phyloP scores from a whole-genome alignment of 2,329 filamentous ascomycete genomes.

The Ceratocystis harringtonii region DNA sequence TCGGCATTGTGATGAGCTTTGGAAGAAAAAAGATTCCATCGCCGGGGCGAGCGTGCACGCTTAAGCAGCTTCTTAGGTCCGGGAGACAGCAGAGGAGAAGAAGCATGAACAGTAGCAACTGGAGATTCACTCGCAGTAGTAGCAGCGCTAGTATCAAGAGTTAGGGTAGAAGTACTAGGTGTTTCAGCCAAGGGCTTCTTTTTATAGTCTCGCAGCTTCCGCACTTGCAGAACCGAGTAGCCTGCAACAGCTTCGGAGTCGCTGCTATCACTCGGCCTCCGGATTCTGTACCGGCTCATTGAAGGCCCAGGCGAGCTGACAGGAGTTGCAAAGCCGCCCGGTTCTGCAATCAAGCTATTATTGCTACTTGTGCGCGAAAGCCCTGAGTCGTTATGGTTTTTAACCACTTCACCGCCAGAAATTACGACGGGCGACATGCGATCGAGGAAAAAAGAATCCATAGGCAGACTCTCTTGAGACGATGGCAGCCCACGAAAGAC shows the following conservation, averaged over 20 bases:
- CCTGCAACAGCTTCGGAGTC: conserved; percentile 35
- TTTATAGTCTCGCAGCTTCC: conserved; percentile 20
- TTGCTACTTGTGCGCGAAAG: conserved; percentile 36
- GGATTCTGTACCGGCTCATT: conserved; percentile 30
- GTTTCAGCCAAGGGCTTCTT: not conserved
- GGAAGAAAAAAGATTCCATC: conserved; percentile 47
- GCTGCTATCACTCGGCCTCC: conserved; percentile 41
- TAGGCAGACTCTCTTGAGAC: conserved; percentile 38
- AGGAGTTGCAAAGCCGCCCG: conserved; percentile 29
- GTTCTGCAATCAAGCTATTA: conserved; percentile 34
- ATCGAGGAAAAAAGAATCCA: conserved; percentile 44
- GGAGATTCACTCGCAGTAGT: not conserved
- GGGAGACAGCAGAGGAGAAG: not conserved
- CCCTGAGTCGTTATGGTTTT: conserved; percentile 35
- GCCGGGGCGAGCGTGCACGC: conserved; percentile 39
- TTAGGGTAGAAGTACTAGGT: not conserved
- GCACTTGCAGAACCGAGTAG: conserved; percentile 39
- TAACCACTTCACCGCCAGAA: conserved; percentile 45
- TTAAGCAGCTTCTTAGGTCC: conserved; percentile 41
- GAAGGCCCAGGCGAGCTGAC: conserved; percentile 35
- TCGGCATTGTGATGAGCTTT: conserved; percentile 31
- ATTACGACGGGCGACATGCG: conserved; percentile 53
- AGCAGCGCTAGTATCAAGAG: not conserved
- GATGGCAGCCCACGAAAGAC: conserved; percentile 30
- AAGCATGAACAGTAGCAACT: not conserved